phyloP scores from a whole-genome alignment of 306 rosid species.

The Delonix regia region DNA sequence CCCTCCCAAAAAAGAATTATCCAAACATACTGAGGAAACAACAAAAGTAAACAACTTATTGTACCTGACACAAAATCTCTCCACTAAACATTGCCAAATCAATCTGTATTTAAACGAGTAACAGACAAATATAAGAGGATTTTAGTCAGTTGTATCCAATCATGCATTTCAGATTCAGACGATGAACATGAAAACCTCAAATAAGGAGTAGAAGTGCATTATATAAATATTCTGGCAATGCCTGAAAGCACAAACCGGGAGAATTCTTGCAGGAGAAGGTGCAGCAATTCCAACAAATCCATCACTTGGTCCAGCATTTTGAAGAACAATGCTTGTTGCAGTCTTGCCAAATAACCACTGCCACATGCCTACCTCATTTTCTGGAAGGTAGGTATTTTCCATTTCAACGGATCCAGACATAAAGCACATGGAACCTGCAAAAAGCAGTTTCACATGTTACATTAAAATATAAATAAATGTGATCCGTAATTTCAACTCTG shows the following conservation, averaged over 20 bases:
- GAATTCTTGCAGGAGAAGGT: conserved; percentile 68
- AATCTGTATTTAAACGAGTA: conserved; percentile 45
- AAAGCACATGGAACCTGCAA: conserved; percentile 74
- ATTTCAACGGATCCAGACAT: conserved; percentile 68
- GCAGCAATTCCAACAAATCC: conserved; percentile 75
- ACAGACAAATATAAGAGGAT: background rate
- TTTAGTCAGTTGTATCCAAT: background rate
- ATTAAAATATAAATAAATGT: background rate
- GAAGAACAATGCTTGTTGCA: conserved; percentile 53
- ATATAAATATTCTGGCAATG: background rate
- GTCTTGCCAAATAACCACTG: conserved; percentile 76
- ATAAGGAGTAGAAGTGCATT: background rate
- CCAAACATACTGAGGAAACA: background rate
- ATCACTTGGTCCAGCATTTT: conserved; percentile 57
- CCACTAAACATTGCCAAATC: conserved; percentile 70
- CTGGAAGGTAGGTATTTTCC: conserved; percentile 61
- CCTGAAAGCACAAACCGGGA: conserved; percentile 56
- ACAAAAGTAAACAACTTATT: background rate
- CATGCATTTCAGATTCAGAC: background rate
- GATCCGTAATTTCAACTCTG: background rate
- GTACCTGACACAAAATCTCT: conserved; percentile 73
- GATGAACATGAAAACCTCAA: conserved; percentile 8
- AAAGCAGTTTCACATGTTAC: conserved; percentile 14
- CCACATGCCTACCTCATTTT: conserved; percentile 72
- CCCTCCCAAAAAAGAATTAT: background rate